Base-by-base conservation (phyloP, 2,329 filamentous ascomycete species). In the Fusarium pseudoanthophilum region DNA sequence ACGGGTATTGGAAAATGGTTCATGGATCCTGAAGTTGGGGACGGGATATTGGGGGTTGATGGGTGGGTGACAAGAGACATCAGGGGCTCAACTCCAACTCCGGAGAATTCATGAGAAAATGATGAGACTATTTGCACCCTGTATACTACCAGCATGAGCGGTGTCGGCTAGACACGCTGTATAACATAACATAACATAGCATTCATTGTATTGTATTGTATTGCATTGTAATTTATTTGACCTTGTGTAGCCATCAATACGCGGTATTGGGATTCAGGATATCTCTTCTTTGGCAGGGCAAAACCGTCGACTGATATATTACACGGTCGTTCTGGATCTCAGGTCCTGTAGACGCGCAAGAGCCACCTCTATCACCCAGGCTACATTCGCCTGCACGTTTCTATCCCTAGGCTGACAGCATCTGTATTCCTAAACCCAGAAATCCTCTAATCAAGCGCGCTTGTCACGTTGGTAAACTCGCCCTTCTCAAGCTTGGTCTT, bases 401-500 rank as follows among this genome's bases (percentile, higher is more conserved):
- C 40, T 43, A 65, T n/a, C 51, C 51, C 26, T 37, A 32, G 20
- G 36, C 21, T 48, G 37, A 42, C 49, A 46, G 52, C 43, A 39
- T 62, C 62, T 66, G 40, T 45, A 45, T 60, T 64, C 37, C 56
- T 32, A 72, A 67, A 46, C 24, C 62, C 42, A 11, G 16, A 37
- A 32, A 32, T 26, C 39, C 45, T 66, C 46, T 78, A 90, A n/a
- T 89, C 88, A 81, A 97, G 82, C 79, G 91, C 86, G 78, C 92
- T 93, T 66, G 94, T 97, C 60, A 98, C 95, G 82, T 98, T 98
- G 74, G 92, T 95, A 84, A 99, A 99, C 87, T 99, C 96, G 83
- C 95, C 95, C 90, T 97, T 97, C 83, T 97, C 93, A 80, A 99
- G 85, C 91, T 99, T 99, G 56, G 95, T 98, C 88, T 97, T 93